Base-by-base conservation (phyloP, 1,284 basidiomycete genomes). In the Cryptococcus sp. region DNA sequence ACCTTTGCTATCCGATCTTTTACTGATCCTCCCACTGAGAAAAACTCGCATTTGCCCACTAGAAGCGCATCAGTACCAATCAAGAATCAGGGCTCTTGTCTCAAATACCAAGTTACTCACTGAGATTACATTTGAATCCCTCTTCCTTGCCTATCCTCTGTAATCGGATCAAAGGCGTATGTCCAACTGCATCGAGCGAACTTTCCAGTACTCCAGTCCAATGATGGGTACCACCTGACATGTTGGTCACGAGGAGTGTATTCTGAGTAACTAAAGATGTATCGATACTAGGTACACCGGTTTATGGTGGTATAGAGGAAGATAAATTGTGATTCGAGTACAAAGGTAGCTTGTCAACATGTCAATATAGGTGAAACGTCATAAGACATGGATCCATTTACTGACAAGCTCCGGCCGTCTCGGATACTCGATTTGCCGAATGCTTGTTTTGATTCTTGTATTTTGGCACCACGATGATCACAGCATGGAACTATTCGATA, bases 1-100 rank as follows among this genome's bases (percentile, higher is more conserved):
- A 80, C 80, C 66, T 93, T 94, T 31, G 91, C 92, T 59, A 97
- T 96, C 58, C 94, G 82, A 73, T 98, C 95, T 79, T 98, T 98
- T 61, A 97, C 88, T 4, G 89, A 92, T 1, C 95, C 95, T 10
- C 95, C 95, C 2, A 86, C 86, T 31, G 91, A 95, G 68, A 90
- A 84, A 74, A 84, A 96, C 69, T 98, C 95, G 47, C 88, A 82
- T 77, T 97, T 97, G 34, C 83, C 94, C 69, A 96, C 88, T 92
- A 44, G n/a, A 7, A 14, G 1, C 1, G 11, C 11, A 31, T 50
- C 32, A 48, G 46, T 15, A 30, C 44, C 31, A 15, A 44, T 30
- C 13, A 5, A 3, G 11, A 31, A 50, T 37, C 36, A 23, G 2
- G 4, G 8, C 46, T 37, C 23, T 14, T 6, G 41, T 7, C 23